Evolutionary conservation across 225 moss, liverwort and hornwort species (phyloP).

Genomic region (Straminergon stramineum): DNA sequence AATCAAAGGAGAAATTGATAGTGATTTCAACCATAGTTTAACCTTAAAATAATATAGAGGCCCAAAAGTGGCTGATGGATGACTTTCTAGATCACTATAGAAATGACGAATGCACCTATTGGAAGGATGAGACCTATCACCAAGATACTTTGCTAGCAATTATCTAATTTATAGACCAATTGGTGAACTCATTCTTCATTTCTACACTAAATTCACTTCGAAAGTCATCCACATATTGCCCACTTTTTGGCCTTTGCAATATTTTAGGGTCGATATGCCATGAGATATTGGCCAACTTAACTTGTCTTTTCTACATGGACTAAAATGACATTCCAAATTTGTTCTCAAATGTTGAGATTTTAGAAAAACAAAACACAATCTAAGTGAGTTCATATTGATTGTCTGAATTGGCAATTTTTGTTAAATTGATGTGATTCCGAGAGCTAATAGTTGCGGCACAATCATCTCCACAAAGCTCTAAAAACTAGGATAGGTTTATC

Average conservation of each 20-base stretch:
- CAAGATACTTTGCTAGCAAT: neutral
- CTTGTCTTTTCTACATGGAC: neutral
- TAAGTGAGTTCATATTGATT: neutral
- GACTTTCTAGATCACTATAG: rapidly evolving
- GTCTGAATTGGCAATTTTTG: neutral
- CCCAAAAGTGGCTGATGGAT: rapidly evolving
- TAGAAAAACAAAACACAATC: rapidly evolving
- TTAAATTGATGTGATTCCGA: neutral
- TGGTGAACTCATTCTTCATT: neutral
- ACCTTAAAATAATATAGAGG: rapidly evolving
- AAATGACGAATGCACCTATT: neutral
- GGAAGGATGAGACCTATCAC: too few relatives aligned
- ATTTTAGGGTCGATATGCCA: neutral
- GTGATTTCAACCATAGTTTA: rapidly evolving
- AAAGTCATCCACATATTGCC: rapidly evolving
- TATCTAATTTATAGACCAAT: neutral
- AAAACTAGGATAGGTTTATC: neutral
- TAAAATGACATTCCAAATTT: neutral
- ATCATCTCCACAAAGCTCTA: neutral
- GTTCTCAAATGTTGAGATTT: neutral
- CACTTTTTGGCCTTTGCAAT: rapidly evolving
- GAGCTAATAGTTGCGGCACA: neutral
- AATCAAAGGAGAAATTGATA: neutral
- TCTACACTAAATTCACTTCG: neutral
- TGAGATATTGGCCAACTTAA: neutral